Base-by-base conservation (phyloP, 2,329 filamentous ascomycete species). In the Dissoconium aciculare region DNA sequence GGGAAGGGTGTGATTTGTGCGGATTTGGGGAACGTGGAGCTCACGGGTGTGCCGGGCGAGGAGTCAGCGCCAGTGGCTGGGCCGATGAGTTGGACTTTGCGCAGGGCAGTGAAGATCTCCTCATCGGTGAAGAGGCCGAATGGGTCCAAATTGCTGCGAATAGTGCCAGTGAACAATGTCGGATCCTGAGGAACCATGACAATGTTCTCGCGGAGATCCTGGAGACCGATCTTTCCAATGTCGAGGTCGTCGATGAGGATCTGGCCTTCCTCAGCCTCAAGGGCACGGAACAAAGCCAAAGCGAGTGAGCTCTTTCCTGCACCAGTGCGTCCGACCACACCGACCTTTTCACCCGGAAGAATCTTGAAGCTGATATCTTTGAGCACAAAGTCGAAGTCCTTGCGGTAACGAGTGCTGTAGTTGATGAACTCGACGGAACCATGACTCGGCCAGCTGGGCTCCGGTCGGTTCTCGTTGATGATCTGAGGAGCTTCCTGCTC, bases 121-220 rank as follows among this genome's bases (percentile, higher is more conserved):
- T 89, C 82, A 46, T 98, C 84, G 0, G 78, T 84, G 57, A 92
- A 93, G 21, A 80, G 60, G 11, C 74, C 68, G 55, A 98, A 98
- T 0, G 89, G 89, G 53, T 98, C 89, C 13, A 98, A 67, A 51
- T 98, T 98, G 53, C 66, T 84, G 39, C 87, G 73, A 39, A 95
- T 79, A 0, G 85, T 94, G 41, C 87, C 87, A 10, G 76, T 85
- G 58, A 95, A 95, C 1, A 95, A 66, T 0, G 87, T 95, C 32
- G 82, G 89, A 51, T 98, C 89, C 60, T 98, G 89, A 15, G 89
- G 89, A 34, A 98, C 89, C 56, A 98, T 95, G 1, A 91, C 94
- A 46, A 98, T 91, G 27, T 81, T 78, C 58, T 92, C 79, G 33
- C 89, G 79, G 46, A 98, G 64, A 56, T 95, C 87, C 40, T 82